These are phyloP conservation scores for Penicillium sp. DNA, from an alignment of 2,329 filamentous ascomycete species.

Conservation along the genomic window DNA sequence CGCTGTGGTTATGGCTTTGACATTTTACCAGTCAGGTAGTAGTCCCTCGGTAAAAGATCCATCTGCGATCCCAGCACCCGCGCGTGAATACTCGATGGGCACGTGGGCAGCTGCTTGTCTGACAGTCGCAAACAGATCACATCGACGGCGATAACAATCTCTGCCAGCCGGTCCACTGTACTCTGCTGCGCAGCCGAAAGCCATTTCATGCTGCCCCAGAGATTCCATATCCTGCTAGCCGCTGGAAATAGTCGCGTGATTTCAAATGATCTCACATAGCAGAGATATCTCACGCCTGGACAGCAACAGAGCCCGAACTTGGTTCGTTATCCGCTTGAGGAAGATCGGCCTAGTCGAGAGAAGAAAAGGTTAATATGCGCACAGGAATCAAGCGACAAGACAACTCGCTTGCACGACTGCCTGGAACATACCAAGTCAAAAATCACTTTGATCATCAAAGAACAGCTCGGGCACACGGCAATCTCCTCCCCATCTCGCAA, in stretches of 20 bases:
- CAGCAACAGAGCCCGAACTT: constrained; percentile 36
- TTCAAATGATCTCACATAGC: background rate
- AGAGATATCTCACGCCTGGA: constrained; percentile 44
- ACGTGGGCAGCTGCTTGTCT: too few species aligned
- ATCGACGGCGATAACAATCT: too few species aligned
- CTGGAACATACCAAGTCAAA: constrained; percentile 73
- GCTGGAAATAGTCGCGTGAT: background rate
- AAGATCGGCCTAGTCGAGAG: constrained; percentile 52
- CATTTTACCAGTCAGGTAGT: too few species aligned
- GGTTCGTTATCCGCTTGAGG: constrained; percentile 49
- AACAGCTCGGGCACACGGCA: constrained; percentile 96
- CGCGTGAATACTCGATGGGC: too few species aligned
- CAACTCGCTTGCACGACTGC: constrained; percentile 8
- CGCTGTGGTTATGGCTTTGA: too few species aligned
- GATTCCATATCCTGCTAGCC: too few species aligned
- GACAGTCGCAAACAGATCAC: too few species aligned
- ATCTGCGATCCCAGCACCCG: too few species aligned
- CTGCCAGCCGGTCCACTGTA: too few species aligned
- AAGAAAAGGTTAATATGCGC: constrained; percentile 1
- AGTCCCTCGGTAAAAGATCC: too few species aligned
- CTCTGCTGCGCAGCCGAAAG: too few species aligned
- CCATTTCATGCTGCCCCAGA: too few species aligned
- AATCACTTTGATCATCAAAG: constrained; percentile 93
- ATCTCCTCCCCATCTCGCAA: constrained; percentile 89
- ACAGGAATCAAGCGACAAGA: background rate